Percentiles rank a stretch among this genome's conserved stretches.
Conservation (phyloP, 2,329 filamentous ascomycete species). For the Allantophomopsis lycopodina region DNA sequence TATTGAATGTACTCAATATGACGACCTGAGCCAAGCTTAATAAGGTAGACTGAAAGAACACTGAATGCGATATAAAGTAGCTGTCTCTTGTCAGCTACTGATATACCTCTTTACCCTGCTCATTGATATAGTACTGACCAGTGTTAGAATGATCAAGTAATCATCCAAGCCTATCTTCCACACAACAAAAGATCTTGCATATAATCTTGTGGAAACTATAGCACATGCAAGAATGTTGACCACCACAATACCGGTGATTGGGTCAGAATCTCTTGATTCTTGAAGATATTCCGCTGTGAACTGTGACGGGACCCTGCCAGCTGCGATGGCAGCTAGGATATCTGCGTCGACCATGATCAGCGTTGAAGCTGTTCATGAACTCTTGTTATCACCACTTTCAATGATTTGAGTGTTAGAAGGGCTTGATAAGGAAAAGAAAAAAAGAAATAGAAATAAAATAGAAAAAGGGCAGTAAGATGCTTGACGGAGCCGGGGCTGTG, state of each 20-base stretch:
- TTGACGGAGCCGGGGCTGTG: too few species aligned
- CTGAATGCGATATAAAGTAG: not conserved
- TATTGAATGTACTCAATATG: conserved; percentile 31
- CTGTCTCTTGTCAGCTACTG: too few species aligned
- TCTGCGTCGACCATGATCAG: not conserved
- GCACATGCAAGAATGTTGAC: not conserved
- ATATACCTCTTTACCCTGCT: too few species aligned
- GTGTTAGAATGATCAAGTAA: not conserved
- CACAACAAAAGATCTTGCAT: not conserved
- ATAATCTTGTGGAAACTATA: not conserved
- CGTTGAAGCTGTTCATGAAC: not conserved
- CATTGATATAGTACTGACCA: not conserved
- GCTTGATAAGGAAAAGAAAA: too few species aligned
- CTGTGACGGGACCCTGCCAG: not conserved
- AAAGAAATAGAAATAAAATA: too few species aligned
- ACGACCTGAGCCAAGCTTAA: conserved; percentile 31
- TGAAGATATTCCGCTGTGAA: not conserved
- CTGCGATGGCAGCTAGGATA: not conserved
- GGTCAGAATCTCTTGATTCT: not conserved
- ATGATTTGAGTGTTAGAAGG: too few species aligned
- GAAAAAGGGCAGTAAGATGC: too few species aligned
- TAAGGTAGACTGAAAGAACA: conserved; percentile 21
- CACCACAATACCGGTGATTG: not conserved
- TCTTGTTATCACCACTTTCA: too few species aligned
- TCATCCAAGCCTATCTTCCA: not conserved